Base-by-base conservation (phyloP, 495 filamentous ascomycete species). In the Penicillium maclennaniae region DNA sequence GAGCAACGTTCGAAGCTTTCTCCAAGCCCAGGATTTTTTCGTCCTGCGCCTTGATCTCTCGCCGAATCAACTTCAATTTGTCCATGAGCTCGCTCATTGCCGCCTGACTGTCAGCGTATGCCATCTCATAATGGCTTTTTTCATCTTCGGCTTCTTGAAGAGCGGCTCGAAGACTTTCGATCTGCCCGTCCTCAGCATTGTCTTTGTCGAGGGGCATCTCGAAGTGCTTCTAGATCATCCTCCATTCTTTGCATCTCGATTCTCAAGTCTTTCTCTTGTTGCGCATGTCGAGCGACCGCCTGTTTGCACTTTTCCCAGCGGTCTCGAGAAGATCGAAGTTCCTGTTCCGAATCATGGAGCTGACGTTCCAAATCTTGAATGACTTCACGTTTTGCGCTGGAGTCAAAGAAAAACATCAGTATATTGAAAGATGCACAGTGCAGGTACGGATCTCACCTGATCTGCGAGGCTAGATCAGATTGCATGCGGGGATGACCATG, bases 381-480 rank as follows among this genome's bases (percentile, higher is more conserved):
- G 6, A 69, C 61, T 27, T 77, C 71, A 28, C 64, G 66, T 59
- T 82, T 77, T 41, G 71, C 58, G 19, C 76, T 81, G 43, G 1
- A 59, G 55, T 25, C n/a, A 28, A 15, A n/a, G 41, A 34, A 10
- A 39, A 14, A n/a, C 4, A 37, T 52, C 19, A 52, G 42, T 16
- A 31, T 17, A 16, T 19, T 26, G 36, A 15, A 27, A 19, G 31
- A 4, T 16, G 17, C 17, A n/a, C 15, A 17, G 7, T 1, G 19
- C 28, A 0, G 8, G 15, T 16, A 20, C 20, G 14, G 17, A 27
- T 43, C 71, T 39, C 77, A 81, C 70, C 70, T 74, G 37, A 87
- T 79, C 68, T 89, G 87, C 19, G 79, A 79, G 37, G 82, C 85
- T 7, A 83, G 70, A 60, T 96, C 88, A 0, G 89, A 87, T 67